Conservation (phyloP, 75 land plant genomes). For the Cunninghamia lanceolata region DNA sequence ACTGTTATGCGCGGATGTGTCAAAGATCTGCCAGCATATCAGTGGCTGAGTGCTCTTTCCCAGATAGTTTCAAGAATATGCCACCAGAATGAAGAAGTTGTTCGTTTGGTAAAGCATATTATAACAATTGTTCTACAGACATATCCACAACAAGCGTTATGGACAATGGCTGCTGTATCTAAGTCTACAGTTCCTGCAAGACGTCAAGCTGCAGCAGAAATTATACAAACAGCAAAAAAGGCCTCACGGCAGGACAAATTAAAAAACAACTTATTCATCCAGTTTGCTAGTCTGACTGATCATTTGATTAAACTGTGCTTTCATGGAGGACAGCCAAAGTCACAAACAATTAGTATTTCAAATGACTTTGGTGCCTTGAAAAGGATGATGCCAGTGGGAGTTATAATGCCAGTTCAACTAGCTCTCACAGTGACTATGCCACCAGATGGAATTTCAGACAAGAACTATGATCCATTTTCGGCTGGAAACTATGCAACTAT, state of each 20-base stretch:
- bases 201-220: conserved; percentile 92
- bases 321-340: conserved; percentile 69
- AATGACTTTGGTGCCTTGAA: conserved; percentile 89
- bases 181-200: conserved; percentile 92
- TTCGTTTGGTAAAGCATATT: conserved; percentile 82
- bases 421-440: conserved; percentile 91
- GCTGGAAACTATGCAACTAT: conserved; percentile 70
- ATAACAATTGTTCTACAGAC: conserved; percentile 77
- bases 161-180: conserved; percentile 99
- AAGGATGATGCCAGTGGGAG: conserved; percentile 96
- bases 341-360: conserved; percentile 67
- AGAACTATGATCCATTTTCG: conserved; percentile 67
- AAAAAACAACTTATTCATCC: conserved; percentile 50
- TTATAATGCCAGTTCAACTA: conserved; percentile 95
- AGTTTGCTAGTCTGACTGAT: conserved; percentile 79
- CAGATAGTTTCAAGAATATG: conserved; percentile 97
- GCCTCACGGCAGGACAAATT: conserved; percentile 50
- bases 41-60: conserved; percentile 91
- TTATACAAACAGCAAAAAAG: conserved; percentile 81
- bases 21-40: conserved; percentile 94
- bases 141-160: conserved; percentile 98
- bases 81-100: conserved; percentile 92
- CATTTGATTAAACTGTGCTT: conserved; percentile 89
- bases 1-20: conserved; percentile 92
- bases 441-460: conserved; percentile 51